Evolutionary conservation across 495 filamentous ascomycete genomes (phyloP).

Genomic region (Aspergillus campestris): DNA sequence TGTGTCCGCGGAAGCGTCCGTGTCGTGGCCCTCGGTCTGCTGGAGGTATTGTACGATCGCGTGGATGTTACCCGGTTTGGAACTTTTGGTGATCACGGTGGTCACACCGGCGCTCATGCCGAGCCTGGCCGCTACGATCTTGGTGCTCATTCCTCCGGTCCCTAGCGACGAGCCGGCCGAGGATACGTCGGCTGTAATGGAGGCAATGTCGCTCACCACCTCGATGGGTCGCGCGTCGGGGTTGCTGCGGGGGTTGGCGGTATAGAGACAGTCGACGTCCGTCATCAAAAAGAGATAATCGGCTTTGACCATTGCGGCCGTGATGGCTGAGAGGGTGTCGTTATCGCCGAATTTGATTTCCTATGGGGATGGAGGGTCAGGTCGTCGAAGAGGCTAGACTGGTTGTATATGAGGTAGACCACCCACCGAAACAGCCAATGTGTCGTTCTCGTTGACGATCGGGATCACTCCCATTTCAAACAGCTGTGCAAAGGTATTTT

Average conservation of each 20-base stretch:
- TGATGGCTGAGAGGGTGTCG: conserved; percentile 92
- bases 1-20: conserved; percentile 9
- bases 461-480: conserved; percentile 94
- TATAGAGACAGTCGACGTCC: conserved; percentile 94
- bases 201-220: conserved; percentile 80
- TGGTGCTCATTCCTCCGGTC: conserved; percentile 97
- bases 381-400: background rate
- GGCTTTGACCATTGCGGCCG: conserved; percentile 93
- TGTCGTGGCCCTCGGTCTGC: conserved; percentile 28
- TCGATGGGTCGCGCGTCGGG: conserved; percentile 84
- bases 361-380: conserved; percentile 16
- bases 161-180: conserved; percentile 80
- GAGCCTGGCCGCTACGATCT: conserved; percentile 89
- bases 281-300: conserved; percentile 98
- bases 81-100: conserved; percentile 86
- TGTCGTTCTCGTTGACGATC: conserved; percentile 98
- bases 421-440: conserved; percentile 73
- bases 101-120: conserved; percentile 94
- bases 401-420: background rate
- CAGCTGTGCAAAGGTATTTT: conserved; percentile 85
- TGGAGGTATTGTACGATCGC: conserved; percentile 81
- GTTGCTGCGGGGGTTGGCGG: conserved; percentile 81
- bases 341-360: conserved; percentile 99
- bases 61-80: conserved; percentile 84
- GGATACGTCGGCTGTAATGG: conserved; percentile 84